phyloP scores from a whole-genome alignment of 2,329 filamentous ascomycete genomes.

The Diaporthe vaccinii region DNA sequence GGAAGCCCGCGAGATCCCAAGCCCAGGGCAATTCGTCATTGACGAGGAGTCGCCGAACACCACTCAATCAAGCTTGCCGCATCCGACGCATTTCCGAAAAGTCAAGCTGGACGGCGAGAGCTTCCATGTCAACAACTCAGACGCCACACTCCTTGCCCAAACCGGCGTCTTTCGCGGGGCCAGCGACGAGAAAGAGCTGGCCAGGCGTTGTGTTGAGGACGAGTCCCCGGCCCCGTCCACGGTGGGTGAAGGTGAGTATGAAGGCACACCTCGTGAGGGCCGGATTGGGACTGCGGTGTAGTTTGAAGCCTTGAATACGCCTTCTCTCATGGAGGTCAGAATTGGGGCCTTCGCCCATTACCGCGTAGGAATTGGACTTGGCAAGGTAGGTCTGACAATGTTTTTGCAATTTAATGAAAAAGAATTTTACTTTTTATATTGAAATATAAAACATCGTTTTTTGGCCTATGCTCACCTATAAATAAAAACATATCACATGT shows the following conservation, averaged over 20 bases:
- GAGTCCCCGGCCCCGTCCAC: not conserved
- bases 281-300: not conserved
- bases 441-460: too few relatives aligned
- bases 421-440: too few relatives aligned
- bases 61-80: not conserved
- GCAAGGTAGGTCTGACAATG: too few relatives aligned
- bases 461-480: too few relatives aligned
- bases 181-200: not conserved
- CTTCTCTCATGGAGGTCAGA: not conserved
- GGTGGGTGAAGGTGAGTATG: too few relatives aligned
- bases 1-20: rapidly evolving
- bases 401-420: too few relatives aligned
- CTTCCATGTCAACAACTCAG: not conserved
- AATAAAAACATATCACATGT: too few relatives aligned
- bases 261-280: not conserved
- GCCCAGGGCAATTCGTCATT: not conserved
- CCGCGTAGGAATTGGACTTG: too few relatives aligned
- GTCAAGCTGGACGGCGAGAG: not conserved
- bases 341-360: not conserved
- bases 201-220: not conserved
- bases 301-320: not conserved
- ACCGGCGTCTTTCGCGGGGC: not conserved
- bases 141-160: not conserved
- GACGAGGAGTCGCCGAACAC: not conserved
- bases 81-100: not conserved